Evolutionary conservation across 2,329 filamentous ascomycete genomes (phyloP), one percentile per base, ranked within the genome.

Genomic region (Pochonia chlamydosporia): DNA sequence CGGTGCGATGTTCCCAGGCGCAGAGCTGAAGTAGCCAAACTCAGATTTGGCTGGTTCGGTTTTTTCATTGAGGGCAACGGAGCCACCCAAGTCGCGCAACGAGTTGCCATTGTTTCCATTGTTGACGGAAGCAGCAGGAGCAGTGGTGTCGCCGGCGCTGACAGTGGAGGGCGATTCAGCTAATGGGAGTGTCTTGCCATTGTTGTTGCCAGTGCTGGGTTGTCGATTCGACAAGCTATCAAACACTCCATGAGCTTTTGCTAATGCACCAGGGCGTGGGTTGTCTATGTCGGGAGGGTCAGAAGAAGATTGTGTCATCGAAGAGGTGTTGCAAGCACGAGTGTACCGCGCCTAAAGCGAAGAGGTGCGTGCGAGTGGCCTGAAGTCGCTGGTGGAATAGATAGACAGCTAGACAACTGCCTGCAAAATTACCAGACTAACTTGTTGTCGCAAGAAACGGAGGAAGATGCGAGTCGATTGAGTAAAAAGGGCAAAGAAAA

Each of bases 221-320:
- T 46, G 63, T 64, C 60, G 63, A 59, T 62, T 66, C 59, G 68
- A 57, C 56, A 63, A 55, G 54, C 56, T 57, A 56, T 55, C 56
- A 51, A 55, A 60, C 67, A 64, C 68, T 73, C 75, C 76, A 79
- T 79, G 69, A 71, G 76, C 70, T 69, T 71, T 68, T 66, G 71
- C 66, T 65, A 63, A 64, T 68, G 73, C 70, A 76, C 71, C 74
- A 68, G 74, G 76, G 71, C 71, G 71, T 70, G 73, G 71, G 71
- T 70, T 72, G 73, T 78, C 72, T 78, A 70, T 71, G 64, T 72
- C 69, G 65, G 74, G 70, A 61, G 70, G 64, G 55, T 75, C 70
- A 68, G 74, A 65, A 56, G 70, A 78, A 68, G 68, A 67, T 75
- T 79, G 69, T 76, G 79, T 82, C 79, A 82, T 82, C 78, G 78